Percentiles rank a stretch among this genome's conserved stretches.
These are phyloP conservation scores for Apophysomyces sp. DNA, from an alignment of 371 early-diverging fungal genomes.

Conservation along the genomic window DNA sequence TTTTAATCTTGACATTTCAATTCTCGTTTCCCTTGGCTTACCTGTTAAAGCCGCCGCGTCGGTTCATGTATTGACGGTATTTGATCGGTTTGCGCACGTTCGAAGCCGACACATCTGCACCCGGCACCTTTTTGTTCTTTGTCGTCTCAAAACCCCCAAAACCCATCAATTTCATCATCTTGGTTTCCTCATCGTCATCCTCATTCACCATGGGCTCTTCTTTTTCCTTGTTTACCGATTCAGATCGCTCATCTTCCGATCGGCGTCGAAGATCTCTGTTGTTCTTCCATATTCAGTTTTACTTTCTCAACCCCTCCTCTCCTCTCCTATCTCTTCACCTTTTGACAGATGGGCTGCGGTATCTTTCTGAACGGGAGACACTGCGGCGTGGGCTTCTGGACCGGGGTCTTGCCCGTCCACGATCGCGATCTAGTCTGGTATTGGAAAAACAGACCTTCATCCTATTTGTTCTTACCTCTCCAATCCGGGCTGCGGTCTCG, in stretches of 20 bases:
- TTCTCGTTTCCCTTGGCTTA: constrained; percentile 9
- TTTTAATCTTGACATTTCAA: not conserved
- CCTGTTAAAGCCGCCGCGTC: constrained; percentile 90
- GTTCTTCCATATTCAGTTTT: not conserved
- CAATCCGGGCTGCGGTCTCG: constrained; percentile 7
- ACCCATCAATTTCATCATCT: constrained; percentile 74
- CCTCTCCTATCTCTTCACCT: not conserved
- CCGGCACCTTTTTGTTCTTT: constrained; percentile 74
- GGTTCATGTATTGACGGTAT: constrained; percentile 96
- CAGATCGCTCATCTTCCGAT: constrained; percentile 4
- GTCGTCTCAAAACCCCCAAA: constrained; percentile 90
- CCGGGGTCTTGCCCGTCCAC: constrained; percentile 5
- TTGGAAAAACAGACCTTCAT: no score
- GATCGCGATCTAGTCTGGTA: constrained; percentile 8
- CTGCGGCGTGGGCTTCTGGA: not conserved
- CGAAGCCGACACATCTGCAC: constrained; percentile 66
- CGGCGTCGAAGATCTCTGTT: constrained; percentile 5
- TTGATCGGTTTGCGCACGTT: constrained; percentile 76
- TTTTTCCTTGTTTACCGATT: constrained; percentile 1
- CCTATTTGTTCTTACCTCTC: not conserved
- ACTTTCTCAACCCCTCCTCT: not conserved
- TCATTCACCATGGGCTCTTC: constrained; percentile 18
- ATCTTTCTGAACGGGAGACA: not conserved
- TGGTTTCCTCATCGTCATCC: constrained; percentile 49
- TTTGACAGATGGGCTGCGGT: constrained; percentile 7